Percentiles rank a stretch among this genome's conserved stretches.
These are phyloP conservation scores for Colletotrichum sp. DNA, from an alignment of 2,329 filamentous ascomycete species.

Conservation along the genomic window DNA sequence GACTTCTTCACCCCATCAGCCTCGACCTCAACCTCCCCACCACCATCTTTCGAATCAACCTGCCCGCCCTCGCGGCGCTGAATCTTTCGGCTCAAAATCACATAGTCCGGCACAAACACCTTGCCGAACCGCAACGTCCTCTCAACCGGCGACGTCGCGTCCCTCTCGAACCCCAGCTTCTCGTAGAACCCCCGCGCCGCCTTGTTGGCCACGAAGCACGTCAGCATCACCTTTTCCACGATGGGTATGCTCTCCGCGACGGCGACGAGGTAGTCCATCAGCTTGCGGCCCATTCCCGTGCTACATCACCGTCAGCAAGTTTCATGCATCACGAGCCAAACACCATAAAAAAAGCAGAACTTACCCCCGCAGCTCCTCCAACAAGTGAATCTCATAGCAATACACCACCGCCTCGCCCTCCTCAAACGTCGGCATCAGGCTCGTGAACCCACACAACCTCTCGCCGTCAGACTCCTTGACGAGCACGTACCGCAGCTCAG, in stretches of 20 bases:
- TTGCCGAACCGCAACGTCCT: constrained; percentile 60
- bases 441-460: constrained; percentile 60
- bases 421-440: constrained; percentile 76
- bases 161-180: constrained; percentile 60
- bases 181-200: constrained; percentile 65
- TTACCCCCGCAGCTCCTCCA: constrained; percentile 58
- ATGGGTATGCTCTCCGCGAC: constrained; percentile 59
- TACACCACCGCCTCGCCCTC: constrained; percentile 72
- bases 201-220: constrained; percentile 69
- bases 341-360: constrained; percentile 19
- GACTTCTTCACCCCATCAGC: neutral
- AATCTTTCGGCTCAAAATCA: constrained; percentile 61
- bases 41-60: neutral
- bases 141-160: constrained; percentile 60
- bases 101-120: constrained; percentile 60
- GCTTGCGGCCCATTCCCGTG: constrained; percentile 64
- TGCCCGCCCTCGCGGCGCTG: neutral
- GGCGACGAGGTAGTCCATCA: constrained; percentile 62
- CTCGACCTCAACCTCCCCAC: neutral
- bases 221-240: constrained; percentile 74
- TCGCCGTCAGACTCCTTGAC: constrained; percentile 43
- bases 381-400: constrained; percentile 80
- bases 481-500: constrained; percentile 72
- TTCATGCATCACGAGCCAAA: neutral
- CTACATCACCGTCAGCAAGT: constrained; percentile 34